Evolutionary conservation across 1,284 basidiomycete genomes (phyloP), one percentile per base, ranked within the genome.

Genomic region (Rhizoctonia solani): DNA sequence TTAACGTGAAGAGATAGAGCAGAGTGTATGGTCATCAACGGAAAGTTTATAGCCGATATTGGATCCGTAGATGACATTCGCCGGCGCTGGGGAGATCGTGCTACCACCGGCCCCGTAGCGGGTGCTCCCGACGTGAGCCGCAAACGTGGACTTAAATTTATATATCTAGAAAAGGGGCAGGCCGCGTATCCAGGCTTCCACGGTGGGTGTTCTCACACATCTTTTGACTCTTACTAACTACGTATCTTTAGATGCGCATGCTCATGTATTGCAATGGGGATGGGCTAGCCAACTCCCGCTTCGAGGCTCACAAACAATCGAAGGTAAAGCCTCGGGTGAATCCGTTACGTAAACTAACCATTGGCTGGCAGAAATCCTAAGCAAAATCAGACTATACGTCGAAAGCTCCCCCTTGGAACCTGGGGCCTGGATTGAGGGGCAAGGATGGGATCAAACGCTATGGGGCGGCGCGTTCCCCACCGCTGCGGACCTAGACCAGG

Each of bases 371-470:
- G 25, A 46, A 13, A 30, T 63, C 19, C 39, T 47, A 9, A 23
- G 16, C 16, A 63, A 53, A 29, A 53, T 52, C 32, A 11, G 44
- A 34, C 14, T 25, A 9, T 63, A 53, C 25, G 29, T 63, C 16
- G 23, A 52, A 8, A 42, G 14, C 14, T 50, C 46, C 9, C 42
- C 55, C 16, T 39, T 25, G 4, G 54, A 68, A 66, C 25, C 34
- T 16, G 58, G 59, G 3, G 79, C 76, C 3, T 96, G 92, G 92
- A 85, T 97, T 63, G 80, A 88, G 72, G 95, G 93, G 2, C 85
- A 90, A 79, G 95, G 94, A 4, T 98, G 95, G 94, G 92, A 98
- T 74, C 94, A 98, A 76, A 96, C 90, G 3, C 71, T 76, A 2
- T 84, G 77, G 75, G 69, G 82, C 0, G 83, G 81, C 19, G 76